Evolutionary conservation across 2,329 filamentous ascomycete genomes (phyloP).

Genomic region (Exserohilum rostratum): DNA sequence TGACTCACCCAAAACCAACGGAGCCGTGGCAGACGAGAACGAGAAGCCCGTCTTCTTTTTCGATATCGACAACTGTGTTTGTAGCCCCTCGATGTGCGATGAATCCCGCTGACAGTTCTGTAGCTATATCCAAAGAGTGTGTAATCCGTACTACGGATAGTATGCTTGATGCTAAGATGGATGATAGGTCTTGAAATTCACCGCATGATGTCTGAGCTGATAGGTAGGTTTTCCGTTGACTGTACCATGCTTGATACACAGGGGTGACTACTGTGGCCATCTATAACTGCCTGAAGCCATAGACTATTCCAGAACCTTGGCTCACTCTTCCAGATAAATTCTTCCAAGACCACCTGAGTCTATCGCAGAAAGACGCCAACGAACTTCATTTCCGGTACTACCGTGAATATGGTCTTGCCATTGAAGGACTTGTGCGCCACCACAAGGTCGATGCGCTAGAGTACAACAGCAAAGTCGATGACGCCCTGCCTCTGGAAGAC

Average conservation of each 20-base stretch:
- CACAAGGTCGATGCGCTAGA: slow-evolving; percentile 95
- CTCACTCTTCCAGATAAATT: slow-evolving; percentile 57
- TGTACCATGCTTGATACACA: not conserved
- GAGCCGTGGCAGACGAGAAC: slow-evolving; percentile 30
- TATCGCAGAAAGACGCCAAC: slow-evolving; percentile 78
- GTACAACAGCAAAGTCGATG: slow-evolving; percentile 93
- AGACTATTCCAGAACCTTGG: not conserved
- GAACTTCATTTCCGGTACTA: slow-evolving; percentile 92
- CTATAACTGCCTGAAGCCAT: not conserved
- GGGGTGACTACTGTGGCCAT: not conserved
- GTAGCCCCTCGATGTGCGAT: slow-evolving; percentile 35
- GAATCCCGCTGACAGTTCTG: slow-evolving; percentile 6
- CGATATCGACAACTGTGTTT: slow-evolving; percentile 95
- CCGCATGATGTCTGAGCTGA: slow-evolving; percentile 85
- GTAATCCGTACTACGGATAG: slow-evolving; percentile 27
- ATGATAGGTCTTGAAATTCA: slow-evolving; percentile 74
- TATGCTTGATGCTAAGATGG: slow-evolving; percentile 41
- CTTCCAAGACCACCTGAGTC: slow-evolving; percentile 71
- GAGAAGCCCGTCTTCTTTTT: slow-evolving; percentile 71
- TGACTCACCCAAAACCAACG: slow-evolving; percentile 6
- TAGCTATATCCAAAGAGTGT: slow-evolving; percentile 84
- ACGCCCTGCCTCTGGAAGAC: slow-evolving; percentile 84
- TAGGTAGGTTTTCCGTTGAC: slow-evolving; percentile 55
- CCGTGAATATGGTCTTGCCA: slow-evolving; percentile 93
- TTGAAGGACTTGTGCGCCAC: slow-evolving; percentile 90